Base-by-base conservation (phyloP, 2,329 filamentous ascomycete species). In the Alternaria sp. region DNA sequence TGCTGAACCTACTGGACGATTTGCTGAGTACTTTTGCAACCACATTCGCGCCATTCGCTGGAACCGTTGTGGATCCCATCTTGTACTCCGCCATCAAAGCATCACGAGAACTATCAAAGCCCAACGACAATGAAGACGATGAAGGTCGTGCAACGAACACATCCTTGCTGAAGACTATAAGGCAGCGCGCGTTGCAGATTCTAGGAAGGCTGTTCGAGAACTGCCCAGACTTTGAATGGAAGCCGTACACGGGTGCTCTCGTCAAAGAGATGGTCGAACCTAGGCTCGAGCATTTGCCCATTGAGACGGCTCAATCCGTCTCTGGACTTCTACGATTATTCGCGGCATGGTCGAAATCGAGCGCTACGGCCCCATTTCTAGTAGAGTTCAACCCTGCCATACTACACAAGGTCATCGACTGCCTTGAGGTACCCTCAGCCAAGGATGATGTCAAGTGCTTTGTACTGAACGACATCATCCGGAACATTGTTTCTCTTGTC, bases 381-480 rank as follows among this genome's bases (percentile, higher is more conserved):
- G 86, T 90, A 12, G 78, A 85, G 8, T 86, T 89, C 59, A 86
- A 89, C 52, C 69, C 77, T 6, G 66, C 76, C 16, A 83, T 94
- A n/a, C 75, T 98, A 30, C 83, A 83, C 16, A 89, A 89, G 67
- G 80, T 97, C 16, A 87, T 93, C 41, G 88, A 92, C 65, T 91
- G 90, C 69, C 81, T 99, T 27, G 84, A 85, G 5, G 84, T 91
- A 6, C 84, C 87, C 46, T 94, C 91, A 55, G 88, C 92, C 0
- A 95, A 95, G 76, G 92, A 94, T 63, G 90, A 93, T 58, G 94
- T 99, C 57, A 95, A 94, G 73, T 81, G 91, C 0, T 97, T 92
- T 74, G 87, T 94, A 1, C 82, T 99, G 30, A 85, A 87, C 59
- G 81, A 88, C 11, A 90, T 98, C 43, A 78, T 99, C 94, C 34